Conservation (phyloP, 805 yeast genomes). For the Candida ficus region DNA sequence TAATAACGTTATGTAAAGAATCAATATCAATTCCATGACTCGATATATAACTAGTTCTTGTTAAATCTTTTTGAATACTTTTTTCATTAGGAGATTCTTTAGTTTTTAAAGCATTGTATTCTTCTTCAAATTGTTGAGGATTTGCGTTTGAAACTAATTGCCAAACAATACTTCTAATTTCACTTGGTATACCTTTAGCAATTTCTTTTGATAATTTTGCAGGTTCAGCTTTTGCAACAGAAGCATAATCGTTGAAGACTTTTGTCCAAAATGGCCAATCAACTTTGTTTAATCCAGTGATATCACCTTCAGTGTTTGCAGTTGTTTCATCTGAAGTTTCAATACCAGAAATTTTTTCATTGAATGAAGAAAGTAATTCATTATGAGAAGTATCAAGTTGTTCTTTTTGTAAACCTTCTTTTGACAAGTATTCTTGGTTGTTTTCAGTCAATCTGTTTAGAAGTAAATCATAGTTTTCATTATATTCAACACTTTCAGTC, state of each 20-base stretch:
- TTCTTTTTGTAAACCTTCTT: conserved; percentile 48
- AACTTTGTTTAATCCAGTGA: conserved; percentile 33
- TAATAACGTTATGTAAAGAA: conserved; percentile 68
- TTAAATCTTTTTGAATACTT: conserved; percentile 74
- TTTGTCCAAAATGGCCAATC: conserved; percentile 89
- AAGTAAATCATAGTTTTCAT: conserved; percentile 52
- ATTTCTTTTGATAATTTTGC: conserved; percentile 56
- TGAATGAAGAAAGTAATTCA: conserved; percentile 30
- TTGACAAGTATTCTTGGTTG: conserved; percentile 42
- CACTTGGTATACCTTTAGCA: conserved; percentile 75
- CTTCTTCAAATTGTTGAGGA: conserved; percentile 35
- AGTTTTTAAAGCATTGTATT: conserved; percentile 37
- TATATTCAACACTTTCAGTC: conserved; percentile 20
- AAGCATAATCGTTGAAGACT: conserved; percentile 72
- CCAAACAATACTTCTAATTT: conserved; percentile 88
- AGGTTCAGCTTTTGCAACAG: conserved; percentile 58
- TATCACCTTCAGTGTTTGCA: conserved; percentile 22
- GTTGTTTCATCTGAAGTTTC: conserved; percentile 4
- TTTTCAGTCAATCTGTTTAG: conserved; percentile 56
- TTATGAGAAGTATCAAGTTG: conserved; percentile 44
- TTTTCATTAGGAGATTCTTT: conserved; percentile 63
- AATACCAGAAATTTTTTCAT: conserved; percentile 17
- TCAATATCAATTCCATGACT: conserved; percentile 46
- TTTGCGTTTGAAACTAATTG: conserved; percentile 81
- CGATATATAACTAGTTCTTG: conserved; percentile 80